A percentile compares a stretch with the other conserved stretches of the same genome.
Conservation (phyloP, 805 yeast species). For the Candida chilensis region DNA sequence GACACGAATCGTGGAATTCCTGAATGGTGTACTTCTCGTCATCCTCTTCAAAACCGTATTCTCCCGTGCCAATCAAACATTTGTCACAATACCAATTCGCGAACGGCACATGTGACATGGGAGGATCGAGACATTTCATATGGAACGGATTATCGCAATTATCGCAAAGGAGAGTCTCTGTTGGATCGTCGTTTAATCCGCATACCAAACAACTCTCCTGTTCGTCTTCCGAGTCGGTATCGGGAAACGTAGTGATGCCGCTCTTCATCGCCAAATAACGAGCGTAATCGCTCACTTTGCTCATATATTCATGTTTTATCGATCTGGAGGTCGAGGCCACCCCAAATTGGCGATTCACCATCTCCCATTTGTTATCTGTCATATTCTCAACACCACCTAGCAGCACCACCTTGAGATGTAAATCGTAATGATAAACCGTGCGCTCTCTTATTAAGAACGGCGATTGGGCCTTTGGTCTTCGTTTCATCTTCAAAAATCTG, state of each 20-base stretch:
- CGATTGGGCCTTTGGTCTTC: constrained; percentile 4
- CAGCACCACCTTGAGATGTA: constrained; percentile 21
- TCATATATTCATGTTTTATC: constrained; percentile 14
- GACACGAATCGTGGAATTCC: constrained; percentile 52
- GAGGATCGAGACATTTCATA: constrained; percentile 54
- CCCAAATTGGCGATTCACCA: constrained; percentile 14
- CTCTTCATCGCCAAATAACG: constrained; percentile 11
- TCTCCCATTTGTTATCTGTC: constrained; percentile 10
- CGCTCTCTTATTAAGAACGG: neutral
- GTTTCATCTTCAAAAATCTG: constrained; percentile 42
- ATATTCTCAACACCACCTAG: constrained; percentile 11
- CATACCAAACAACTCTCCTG: constrained; percentile 39
- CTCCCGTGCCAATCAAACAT: constrained; percentile 82
- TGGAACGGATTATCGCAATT: constrained; percentile 71
- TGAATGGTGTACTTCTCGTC: constrained; percentile 43
- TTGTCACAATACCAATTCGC: constrained; percentile 75
- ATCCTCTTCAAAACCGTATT: constrained; percentile 77
- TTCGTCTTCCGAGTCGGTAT: constrained; percentile 15
- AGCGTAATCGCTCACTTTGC: constrained; percentile 19
- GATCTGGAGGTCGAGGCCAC: constrained; percentile 7
- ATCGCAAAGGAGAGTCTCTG: constrained; percentile 52
- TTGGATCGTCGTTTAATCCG: constrained; percentile 31
- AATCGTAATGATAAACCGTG: constrained; percentile 25
- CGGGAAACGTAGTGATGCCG: neutral
- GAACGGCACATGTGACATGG: constrained; percentile 39